Conservation (phyloP, 805 yeast species). For the Millerago galiae region DNA sequence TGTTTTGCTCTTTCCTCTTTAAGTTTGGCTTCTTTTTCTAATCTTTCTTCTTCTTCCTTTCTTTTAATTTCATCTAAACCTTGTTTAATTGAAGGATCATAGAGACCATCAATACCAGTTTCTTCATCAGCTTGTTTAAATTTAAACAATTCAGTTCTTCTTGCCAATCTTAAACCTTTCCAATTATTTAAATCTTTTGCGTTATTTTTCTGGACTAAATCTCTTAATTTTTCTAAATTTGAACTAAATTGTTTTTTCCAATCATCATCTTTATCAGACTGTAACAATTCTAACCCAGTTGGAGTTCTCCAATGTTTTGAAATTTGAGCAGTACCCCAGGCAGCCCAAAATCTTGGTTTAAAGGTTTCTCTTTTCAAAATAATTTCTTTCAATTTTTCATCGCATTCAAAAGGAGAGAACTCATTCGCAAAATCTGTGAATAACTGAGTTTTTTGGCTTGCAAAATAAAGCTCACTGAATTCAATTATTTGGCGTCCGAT, state of each 20-base stretch:
- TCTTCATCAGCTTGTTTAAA: constrained; percentile 30
- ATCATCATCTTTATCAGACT: constrained; percentile 8
- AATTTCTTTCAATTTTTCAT: neutral
- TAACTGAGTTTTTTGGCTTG: constrained; percentile 6
- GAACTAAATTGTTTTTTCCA: constrained; percentile 3
- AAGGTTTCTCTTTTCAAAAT: constrained; percentile 5
- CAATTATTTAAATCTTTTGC: constrained; percentile 27
- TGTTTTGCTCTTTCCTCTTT: constrained; percentile 14
- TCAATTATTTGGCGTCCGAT: neutral
- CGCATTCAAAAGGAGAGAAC: constrained; percentile 3
- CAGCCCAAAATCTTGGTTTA: constrained; percentile 18
- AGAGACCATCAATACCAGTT: constrained; percentile 34
- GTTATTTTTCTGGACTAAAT: constrained; percentile 1
- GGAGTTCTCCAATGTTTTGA: constrained; percentile 32
- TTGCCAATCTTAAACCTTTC: constrained; percentile 37
- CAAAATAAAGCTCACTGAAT: constrained; percentile 3
- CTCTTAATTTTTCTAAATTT: constrained; percentile 5
- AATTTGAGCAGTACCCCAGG: constrained; percentile 18
- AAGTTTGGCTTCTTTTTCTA: constrained; percentile 14
- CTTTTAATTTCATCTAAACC: constrained; percentile 11
- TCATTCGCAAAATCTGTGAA: constrained; percentile 6
- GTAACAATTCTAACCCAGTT: constrained; percentile 33
- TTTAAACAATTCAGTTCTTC: constrained; percentile 31
- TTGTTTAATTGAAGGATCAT: constrained; percentile 21
- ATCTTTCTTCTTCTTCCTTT: constrained; percentile 9